Conservation (phyloP, 805 yeast species). For the Torulaspora delbrueckii region DNA sequence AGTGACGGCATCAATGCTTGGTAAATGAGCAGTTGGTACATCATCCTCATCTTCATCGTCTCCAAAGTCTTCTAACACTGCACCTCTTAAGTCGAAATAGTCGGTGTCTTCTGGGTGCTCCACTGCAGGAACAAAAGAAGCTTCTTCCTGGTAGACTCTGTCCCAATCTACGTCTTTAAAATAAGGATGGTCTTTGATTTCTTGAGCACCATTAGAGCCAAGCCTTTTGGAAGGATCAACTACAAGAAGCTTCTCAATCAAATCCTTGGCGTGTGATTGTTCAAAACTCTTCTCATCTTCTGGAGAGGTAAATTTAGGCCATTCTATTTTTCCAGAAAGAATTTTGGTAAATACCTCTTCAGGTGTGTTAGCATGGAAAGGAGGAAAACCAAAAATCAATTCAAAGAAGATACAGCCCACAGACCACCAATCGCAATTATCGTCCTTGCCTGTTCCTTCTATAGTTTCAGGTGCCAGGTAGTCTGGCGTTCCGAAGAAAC, state of each 20-base stretch:
- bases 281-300: constrained; percentile 53
- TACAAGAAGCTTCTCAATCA: constrained; percentile 58
- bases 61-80: constrained; percentile 47
- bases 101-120: constrained; percentile 85
- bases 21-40: constrained; percentile 1
- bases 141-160: constrained; percentile 59
- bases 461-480: constrained; percentile 96
- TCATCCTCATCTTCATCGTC: constrained; percentile 17
- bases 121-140: constrained; percentile 75
- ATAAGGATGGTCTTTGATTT: constrained; percentile 74
- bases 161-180: constrained; percentile 74
- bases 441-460: constrained; percentile 74
- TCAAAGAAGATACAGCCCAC: constrained; percentile 94
- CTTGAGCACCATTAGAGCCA: constrained; percentile 74
- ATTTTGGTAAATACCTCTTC: constrained; percentile 80
- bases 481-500: constrained; percentile 96
- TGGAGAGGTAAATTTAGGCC: constrained; percentile 64
- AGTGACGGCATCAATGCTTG: constrained; percentile 33
- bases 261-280: constrained; percentile 64
- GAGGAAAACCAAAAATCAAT: constrained; percentile 88
- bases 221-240: constrained; percentile 63
- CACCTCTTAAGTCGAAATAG: constrained; percentile 89
- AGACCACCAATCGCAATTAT: constrained; percentile 83
- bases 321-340: constrained; percentile 63
- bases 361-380: constrained; percentile 81